Percentiles rank a stretch among this genome's conserved stretches.
phyloP scores from a whole-genome alignment of 371 early-diverging fungal species.

The Mucor sp. region DNA sequence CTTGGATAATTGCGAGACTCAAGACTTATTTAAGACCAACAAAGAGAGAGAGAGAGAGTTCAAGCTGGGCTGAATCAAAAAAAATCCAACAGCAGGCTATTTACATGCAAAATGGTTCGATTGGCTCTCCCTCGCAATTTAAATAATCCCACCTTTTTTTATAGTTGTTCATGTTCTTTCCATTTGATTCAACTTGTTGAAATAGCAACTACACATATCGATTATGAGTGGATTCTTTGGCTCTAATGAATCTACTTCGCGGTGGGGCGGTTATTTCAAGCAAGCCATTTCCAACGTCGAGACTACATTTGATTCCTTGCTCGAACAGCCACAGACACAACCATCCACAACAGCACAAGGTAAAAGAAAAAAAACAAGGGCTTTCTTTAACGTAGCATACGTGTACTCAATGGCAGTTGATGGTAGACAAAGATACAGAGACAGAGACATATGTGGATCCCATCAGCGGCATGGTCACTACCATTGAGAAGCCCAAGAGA shows the following conservation, averaged over 20 bases:
- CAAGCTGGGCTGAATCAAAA: not conserved
- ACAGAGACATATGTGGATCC: conserved; percentile 54
- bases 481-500: conserved; percentile 32
- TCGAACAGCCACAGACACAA: conserved; percentile 48
- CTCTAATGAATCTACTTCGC: conserved; percentile 32
- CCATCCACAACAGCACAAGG: not conserved
- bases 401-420: not conserved
- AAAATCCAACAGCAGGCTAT: no score
- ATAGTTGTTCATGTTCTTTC: not conserved
- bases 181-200: not conserved
- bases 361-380: not conserved
- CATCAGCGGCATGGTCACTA: conserved; percentile 51
- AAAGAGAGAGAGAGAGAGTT: no score
- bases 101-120: not conserved
- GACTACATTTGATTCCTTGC: conserved; percentile 77
- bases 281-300: conserved; percentile 81
- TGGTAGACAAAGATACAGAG: conserved; percentile 15
- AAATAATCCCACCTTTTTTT: not conserved
- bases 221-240: conserved; percentile 49
- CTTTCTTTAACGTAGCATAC: not conserved
- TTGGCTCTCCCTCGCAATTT: not conserved
- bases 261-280: conserved; percentile 73
- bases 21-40: no score
- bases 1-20: no score
- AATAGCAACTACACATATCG: not conserved